Base-by-base conservation (phyloP, 179 eudicot species). In the Corrigiola litoralis region DNA sequence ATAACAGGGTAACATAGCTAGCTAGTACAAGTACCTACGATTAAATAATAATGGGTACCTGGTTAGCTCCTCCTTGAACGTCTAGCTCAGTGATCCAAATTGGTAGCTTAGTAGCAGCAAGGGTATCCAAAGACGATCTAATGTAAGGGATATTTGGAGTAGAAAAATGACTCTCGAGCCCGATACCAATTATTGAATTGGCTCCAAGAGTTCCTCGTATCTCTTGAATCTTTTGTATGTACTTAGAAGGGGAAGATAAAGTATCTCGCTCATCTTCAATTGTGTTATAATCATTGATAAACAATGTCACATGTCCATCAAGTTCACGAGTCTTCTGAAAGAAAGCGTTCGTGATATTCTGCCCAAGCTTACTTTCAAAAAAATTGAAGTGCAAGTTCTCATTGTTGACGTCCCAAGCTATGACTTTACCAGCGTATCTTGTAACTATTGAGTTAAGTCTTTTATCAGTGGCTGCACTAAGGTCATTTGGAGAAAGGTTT, bases 71-170 rank as follows among this genome's bases (percentile, higher is more conserved):
- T 3, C 34, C 1, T 24, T 34, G 0, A 12, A 84, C 85, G 68
- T 86, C 92, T 23, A 86, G 55, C 61, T 84, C 92, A 3, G 89
- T 82, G 40, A 86, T 44, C 92, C 92, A 86, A 42, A 86, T 68
- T 12, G 89, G 92, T n/a, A 74, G 13, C 0, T 60, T 48, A 18
- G 82, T 41, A 4, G 85, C 45, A 36, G 77, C 79, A 67, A 86
- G 85, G 0, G 60, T 62, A 21, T 86, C 92, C 31, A 84, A 50
- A 17, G 87, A 38, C 0, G 89, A 72, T 73, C 92, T 80, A 33
- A 84, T 58, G 34, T 80, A 86, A 31, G 88, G 62, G 5, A 81
- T 29, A 52, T 78, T 48, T 0, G 75, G 72, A 1, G 24, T n/a
- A 2, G 1, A 5, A 48, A 86, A 86, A 74, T 86, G 92, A 3